phyloP scores from a whole-genome alignment of 2,329 filamentous ascomycete species.

The Chalara sp. region DNA sequence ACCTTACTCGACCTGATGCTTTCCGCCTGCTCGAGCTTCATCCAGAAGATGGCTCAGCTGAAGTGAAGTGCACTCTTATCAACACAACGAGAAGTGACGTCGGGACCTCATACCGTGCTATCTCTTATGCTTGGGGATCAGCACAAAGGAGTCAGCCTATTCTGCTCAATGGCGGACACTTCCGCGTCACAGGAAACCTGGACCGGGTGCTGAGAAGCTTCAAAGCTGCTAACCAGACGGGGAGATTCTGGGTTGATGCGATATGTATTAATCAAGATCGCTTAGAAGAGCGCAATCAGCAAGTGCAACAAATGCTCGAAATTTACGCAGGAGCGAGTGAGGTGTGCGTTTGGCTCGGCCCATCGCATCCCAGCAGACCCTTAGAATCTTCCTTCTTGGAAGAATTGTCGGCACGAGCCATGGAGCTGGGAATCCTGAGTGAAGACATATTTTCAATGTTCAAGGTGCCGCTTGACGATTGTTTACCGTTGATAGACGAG shows the following conservation, averaged over 20 bases:
- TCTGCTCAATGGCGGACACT: not conserved
- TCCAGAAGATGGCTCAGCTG: not conserved
- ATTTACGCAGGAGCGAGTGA: not conserved
- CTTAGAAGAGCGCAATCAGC: slow-evolving; percentile 2
- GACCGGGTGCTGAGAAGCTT: slow-evolving; percentile 2
- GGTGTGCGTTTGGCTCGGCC: not conserved
- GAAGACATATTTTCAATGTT: no score
- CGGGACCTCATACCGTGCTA: slow-evolving; percentile 5
- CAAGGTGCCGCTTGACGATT: no score
- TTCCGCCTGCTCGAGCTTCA: not conserved
- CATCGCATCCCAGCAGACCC: not conserved
- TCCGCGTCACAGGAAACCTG: slow-evolving; percentile 3
- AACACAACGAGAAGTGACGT: not conserved
- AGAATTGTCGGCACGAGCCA: not conserved
- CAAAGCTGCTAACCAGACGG: not conserved
- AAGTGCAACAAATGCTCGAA: slow-evolving; percentile 6
- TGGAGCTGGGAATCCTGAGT: no score
- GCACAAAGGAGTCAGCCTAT: not conserved
- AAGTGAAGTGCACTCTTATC: not conserved
- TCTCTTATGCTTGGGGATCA: slow-evolving; percentile 11
- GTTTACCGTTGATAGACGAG: no score
- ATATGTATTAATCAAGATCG: slow-evolving; percentile 9
- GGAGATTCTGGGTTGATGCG: slow-evolving; percentile 6
- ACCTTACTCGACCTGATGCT: not conserved
- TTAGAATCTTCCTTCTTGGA: not conserved